Percentiles rank a stretch among this genome's conserved stretches.
Evolutionary conservation across 345 rosid genomes (phyloP).

Genomic region (Aethionema arabicum): DNA sequence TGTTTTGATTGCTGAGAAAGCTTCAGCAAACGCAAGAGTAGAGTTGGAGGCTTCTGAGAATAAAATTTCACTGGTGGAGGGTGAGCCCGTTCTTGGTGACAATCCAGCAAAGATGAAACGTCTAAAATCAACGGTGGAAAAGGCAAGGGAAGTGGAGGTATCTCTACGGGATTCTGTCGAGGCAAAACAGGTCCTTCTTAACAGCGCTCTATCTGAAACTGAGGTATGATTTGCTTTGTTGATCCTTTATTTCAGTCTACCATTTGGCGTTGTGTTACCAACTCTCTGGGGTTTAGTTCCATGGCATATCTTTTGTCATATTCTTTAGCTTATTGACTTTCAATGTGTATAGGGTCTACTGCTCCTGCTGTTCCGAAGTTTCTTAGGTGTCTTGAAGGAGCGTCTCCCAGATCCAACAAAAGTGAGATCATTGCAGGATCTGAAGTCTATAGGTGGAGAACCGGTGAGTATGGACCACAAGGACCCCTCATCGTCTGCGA

Average conservation of each 20-base stretch:
- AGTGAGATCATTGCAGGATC: constrained; percentile 53
- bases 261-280: constrained; percentile 1
- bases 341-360: constrained; percentile 54
- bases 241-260: not conserved
- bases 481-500: constrained; percentile 47
- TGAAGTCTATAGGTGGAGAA: constrained; percentile 55
- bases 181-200: constrained; percentile 89
- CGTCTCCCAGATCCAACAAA: constrained; percentile 76
- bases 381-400: constrained; percentile 66
- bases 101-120: constrained; percentile 80
- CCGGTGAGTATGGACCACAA: constrained; percentile 56
- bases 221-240: constrained; percentile 53
- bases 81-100: constrained; percentile 92
- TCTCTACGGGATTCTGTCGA: constrained; percentile 65
- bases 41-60: constrained; percentile 81
- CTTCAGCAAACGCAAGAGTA: constrained; percentile 63
- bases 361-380: constrained; percentile 60
- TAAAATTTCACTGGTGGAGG: constrained; percentile 76
- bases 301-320: not conserved
- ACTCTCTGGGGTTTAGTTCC: constrained; percentile 2
- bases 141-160: constrained; percentile 59
- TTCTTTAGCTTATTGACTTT: constrained; percentile 6
- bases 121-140: constrained; percentile 66
- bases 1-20: constrained; percentile 66
- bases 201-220: constrained; percentile 74